Evolutionary conservation across 2,329 filamentous ascomycete species (phyloP).

Genomic region (Pseudogymnoascus sp.): DNA sequence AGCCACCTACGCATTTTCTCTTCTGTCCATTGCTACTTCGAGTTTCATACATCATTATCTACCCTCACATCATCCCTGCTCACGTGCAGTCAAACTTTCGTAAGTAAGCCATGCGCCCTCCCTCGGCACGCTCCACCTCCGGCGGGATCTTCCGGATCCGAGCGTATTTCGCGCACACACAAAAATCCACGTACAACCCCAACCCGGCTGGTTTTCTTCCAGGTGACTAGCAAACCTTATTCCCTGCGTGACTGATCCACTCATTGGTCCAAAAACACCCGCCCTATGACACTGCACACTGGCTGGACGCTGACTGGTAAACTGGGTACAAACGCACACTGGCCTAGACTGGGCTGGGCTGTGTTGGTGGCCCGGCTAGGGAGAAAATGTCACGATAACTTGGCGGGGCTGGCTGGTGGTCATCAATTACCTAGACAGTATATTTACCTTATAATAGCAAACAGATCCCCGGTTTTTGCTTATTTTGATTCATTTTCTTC

Average conservation of each 20-base stretch:
- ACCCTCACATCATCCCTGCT: background rate
- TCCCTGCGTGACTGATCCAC: background rate
- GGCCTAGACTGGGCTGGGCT: background rate
- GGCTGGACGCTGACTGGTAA: background rate
- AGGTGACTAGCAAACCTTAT: background rate
- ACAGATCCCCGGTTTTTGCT: background rate
- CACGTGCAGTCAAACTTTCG: background rate
- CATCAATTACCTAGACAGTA: background rate
- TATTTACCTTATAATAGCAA: constrained; percentile 1
- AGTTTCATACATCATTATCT: background rate
- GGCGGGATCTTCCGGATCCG: background rate
- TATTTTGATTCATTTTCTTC: background rate
- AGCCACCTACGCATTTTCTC: background rate
- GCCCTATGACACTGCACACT: background rate
- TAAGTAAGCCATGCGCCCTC: too few species aligned
- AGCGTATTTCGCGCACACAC: background rate
- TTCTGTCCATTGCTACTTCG: background rate
- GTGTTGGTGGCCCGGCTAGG: background rate
- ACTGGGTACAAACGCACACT: background rate
- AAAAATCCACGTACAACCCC: background rate
- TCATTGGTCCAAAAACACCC: background rate
- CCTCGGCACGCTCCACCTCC: background rate
- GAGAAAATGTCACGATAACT: constrained; percentile 2
- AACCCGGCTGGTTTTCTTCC: constrained; percentile 2
- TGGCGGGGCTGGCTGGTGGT: background rate